Evolutionary conservation across 352 stramenopile genomes (phyloP), one percentile per base, ranked within the genome.

Genomic region (Globisporangium carolinianum): DNA sequence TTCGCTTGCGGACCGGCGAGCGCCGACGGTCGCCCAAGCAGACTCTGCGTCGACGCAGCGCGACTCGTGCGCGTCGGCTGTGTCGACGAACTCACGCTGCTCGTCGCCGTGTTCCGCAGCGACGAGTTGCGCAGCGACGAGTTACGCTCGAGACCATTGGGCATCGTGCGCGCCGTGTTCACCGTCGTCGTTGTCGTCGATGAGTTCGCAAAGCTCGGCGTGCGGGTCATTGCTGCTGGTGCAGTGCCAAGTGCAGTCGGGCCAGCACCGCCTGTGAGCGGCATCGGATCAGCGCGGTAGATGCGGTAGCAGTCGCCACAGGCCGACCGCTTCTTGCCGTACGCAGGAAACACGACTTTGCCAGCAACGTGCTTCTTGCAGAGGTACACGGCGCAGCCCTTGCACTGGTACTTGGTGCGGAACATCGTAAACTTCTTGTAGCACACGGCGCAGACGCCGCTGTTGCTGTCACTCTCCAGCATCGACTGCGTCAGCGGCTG

Each of bases 391-490:
- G 80, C 83, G 55, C 83, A 94, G n/a, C 68, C 73, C 63, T 89
- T 89, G 76, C 83, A 94, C 62, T 89, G 77, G 68, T 94, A 89
- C 62, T 90, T 89, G 58, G 88, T 91, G 62, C 83, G 83, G 63
- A 94, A 94, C 71, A 94, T 76, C 12, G 68, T 78, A 39, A 94
- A 94, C 63, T 89, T 88, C 65, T 89, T 90, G 75, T 91, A 87
- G 69, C 83, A 94, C 4, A 94, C 79, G 4, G 73, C 77, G 53
- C 83, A 94, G 39, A 86, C 76, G 0, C 69, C 79, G 8, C 68
- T 75, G 65, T 87, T 87, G 63, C 76, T 61, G 11, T 76, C 68
- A 24, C 49, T 62, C 47, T 83, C 72, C 68, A 71, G 78, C 56
- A 79, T 8, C 18, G 68, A 67, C 49, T 66, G 62, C 10, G 60